Base-by-base conservation (phyloP, 805 yeast species). In the Candida cerambycidarum region DNA sequence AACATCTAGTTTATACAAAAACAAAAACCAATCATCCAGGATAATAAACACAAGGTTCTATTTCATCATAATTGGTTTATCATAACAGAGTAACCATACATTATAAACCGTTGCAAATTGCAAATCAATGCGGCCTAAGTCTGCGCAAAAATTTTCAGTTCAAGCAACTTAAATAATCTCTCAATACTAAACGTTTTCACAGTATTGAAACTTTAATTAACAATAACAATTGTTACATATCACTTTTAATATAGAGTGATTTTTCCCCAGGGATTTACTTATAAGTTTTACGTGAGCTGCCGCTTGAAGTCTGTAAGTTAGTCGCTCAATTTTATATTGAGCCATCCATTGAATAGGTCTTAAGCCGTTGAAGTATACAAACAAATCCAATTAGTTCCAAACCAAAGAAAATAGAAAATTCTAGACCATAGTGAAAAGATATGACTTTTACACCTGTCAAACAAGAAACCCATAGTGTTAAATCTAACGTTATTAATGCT, bases 251-350 rank as follows among this genome's bases (percentile, higher is more conserved):
- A 13, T 2, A 32, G 25, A 32, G 35, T 32, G 35, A 18, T 32
- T 32, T 32, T 32, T 32, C 25, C 38, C 38, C 38, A 21, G 29
- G 29, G 38, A 34, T 11, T 15, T n/a, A 12, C 18, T 18, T 18
- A 32, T 13, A 18, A 32, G n/a, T 13, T 31, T 23, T 25, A 66
- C 71, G 71, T 65, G 71, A 66, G 71, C 71, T 66, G 71, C 71
- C 71, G 71, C 68, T 62, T 66, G 70, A 66, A 58, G 69, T 61
- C 50, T 32, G 23, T 35, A 36, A 37, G 42, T 40, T 35, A 36
- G 37, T 52, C 57, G 49, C 73, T 69, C 74, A 61, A 69, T 32
- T 28, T n/a, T 40, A 39, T 32, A 43, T 67, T 63, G 71, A 64
- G 69, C 61, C 44, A 23, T 24, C 37, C 27, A 32, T 32, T 32